Evolutionary conservation across 2,329 filamentous ascomycete species (phyloP).

Genomic region (Capronia epimyces): DNA sequence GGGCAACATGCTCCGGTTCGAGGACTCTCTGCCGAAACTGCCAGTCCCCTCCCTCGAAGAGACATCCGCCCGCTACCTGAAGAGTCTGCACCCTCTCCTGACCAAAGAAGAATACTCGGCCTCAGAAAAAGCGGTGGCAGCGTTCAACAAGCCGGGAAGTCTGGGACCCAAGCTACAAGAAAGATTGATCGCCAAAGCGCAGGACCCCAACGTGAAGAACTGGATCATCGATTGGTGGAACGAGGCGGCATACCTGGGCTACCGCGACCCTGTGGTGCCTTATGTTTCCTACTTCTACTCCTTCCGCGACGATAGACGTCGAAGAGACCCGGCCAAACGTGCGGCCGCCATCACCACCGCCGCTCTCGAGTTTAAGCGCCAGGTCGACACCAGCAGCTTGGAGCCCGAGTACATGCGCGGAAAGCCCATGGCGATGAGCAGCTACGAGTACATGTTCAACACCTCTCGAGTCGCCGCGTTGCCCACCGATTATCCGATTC

Average conservation of each 20-base stretch:
- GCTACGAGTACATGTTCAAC: conserved; percentile 99
- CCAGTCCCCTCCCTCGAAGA: conserved; percentile 61
- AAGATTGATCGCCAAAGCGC: conserved; percentile 71
- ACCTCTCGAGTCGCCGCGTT: conserved; percentile 76
- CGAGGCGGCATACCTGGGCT: conserved; percentile 81
- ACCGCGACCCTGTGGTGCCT: conserved; percentile 91
- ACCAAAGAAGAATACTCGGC: conserved; percentile 53
- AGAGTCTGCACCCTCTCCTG: conserved; percentile 60
- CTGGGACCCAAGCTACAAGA: conserved; percentile 80
- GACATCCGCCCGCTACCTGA: conserved; percentile 59
- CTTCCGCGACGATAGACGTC: conserved; percentile 83
- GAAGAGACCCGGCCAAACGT: conserved; percentile 83
- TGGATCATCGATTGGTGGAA: conserved; percentile 99
- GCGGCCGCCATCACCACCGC: conserved; percentile 84
- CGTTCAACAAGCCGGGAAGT: conserved; percentile 83
- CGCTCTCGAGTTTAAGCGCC: conserved; percentile 86
- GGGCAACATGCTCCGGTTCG: conserved; percentile 60
- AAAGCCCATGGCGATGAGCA: conserved; percentile 95
- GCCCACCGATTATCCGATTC: conserved; percentile 74
- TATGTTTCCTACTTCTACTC: conserved; percentile 99
- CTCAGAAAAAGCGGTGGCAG: conserved; percentile 73
- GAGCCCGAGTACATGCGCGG: conserved; percentile 99
- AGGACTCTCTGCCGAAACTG: conserved; percentile 58
- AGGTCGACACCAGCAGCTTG: conserved; percentile 73
- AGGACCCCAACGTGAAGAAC: conserved; percentile 77